These are phyloP conservation scores for Haplosporangium gracile DNA, from an alignment of 192 early-diverging fungal genomes.

Conservation along the genomic window DNA sequence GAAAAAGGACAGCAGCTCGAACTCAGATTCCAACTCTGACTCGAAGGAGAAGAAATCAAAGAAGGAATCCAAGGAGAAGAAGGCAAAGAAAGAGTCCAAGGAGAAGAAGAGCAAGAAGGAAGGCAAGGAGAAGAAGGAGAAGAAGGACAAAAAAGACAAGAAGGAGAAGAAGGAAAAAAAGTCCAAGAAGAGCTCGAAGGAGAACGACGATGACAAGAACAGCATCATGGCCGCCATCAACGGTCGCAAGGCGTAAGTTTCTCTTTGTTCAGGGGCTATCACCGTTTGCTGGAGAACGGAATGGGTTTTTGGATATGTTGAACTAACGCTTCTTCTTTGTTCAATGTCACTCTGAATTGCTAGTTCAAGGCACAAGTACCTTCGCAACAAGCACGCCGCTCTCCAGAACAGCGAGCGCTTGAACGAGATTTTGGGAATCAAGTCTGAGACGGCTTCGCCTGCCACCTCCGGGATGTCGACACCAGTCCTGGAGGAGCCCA, in stretches of 20 bases:
- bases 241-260: slow-evolving; percentile 65
- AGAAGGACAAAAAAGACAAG: slow-evolving; percentile 53
- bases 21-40: slow-evolving; percentile 36
- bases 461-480: slow-evolving; percentile 51
- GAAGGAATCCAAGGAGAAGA: slow-evolving; percentile 62
- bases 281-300: not conserved
- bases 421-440: slow-evolving; percentile 69
- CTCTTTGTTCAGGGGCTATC: not conserved
- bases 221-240: slow-evolving; percentile 42
- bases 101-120: slow-evolving; percentile 56
- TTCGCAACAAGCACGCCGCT: slow-evolving; percentile 64
- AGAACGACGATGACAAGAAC: slow-evolving; percentile 38
- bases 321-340: not conserved
- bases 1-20: slow-evolving; percentile 2
- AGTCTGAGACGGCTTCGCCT: slow-evolving; percentile 53
- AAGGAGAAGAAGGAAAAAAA: slow-evolving; percentile 61
- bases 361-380: slow-evolving; percentile 63
- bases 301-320: not conserved
- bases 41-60: slow-evolving; percentile 55
- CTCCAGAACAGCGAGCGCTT: slow-evolving; percentile 58
- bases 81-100: slow-evolving; percentile 50
- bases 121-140: slow-evolving; percentile 41
- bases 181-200: slow-evolving; percentile 55
- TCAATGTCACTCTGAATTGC: not conserved
- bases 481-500: slow-evolving; percentile 37